phyloP scores from a whole-genome alignment of 352 stramenopile species.

The Globisporangium lucens region DNA sequence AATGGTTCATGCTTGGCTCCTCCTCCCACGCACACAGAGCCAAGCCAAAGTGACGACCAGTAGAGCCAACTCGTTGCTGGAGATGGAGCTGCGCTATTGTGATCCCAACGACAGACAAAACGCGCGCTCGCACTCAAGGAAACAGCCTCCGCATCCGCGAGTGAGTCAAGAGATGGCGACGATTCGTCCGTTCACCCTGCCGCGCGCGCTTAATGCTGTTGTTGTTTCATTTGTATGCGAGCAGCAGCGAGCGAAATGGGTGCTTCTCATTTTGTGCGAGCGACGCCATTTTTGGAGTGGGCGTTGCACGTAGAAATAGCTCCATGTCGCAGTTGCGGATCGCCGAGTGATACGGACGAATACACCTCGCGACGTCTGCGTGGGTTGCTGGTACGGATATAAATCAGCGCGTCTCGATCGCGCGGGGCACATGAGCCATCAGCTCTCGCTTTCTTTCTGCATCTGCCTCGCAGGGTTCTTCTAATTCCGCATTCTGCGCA shows the following conservation, averaged over 20 bases:
- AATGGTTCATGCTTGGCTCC: conserved; percentile 8
- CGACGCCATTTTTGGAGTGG: background rate
- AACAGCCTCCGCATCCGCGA: background rate
- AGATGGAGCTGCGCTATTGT: background rate
- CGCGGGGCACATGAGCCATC: background rate
- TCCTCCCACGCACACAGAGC: background rate
- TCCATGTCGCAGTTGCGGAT: background rate
- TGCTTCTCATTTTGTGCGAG: background rate
- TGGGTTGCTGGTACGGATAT: no score
- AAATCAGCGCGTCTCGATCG: no score
- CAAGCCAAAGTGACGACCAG: background rate
- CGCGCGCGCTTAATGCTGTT: background rate
- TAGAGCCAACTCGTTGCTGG: background rate
- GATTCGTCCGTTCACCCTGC: background rate
- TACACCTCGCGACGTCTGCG: background rate
- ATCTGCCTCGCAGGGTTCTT: background rate
- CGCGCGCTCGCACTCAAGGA: background rate
- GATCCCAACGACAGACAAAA: conserved; percentile 6
- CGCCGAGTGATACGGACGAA: background rate
- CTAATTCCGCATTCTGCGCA: background rate
- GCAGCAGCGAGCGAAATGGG: background rate
- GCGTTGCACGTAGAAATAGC: background rate
- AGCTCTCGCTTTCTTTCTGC: background rate
- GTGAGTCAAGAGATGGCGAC: background rate
- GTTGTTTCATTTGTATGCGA: background rate